Conservation (phyloP, 441 rosid species). For the Euphorbia schlechtendalii region DNA sequence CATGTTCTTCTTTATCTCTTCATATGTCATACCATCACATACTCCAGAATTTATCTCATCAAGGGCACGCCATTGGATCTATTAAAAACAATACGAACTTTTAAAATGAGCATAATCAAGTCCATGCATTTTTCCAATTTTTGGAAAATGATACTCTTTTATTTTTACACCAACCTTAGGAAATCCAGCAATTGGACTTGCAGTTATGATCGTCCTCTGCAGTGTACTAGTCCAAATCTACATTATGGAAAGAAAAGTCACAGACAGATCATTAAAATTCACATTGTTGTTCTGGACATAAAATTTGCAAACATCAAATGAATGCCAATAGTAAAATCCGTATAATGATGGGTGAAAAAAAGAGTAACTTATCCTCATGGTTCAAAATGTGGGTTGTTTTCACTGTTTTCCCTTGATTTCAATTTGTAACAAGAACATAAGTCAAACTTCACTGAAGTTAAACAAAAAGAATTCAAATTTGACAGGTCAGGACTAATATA, state of each 20-base stretch:
- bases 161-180: conserved; percentile 69
- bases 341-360: background rate
- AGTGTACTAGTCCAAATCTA: conserved; percentile 99
- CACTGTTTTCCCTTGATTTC: background rate
- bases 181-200: conserved; percentile 81
- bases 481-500: background rate
- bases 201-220: conserved; percentile 85
- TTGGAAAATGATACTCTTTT: conserved; percentile 6
- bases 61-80: conserved; percentile 99
- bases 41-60: conserved; percentile 99
- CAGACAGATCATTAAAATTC: background rate
- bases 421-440: background rate
- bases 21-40: conserved; percentile 99
- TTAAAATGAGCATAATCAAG: background rate
- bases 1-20: conserved; percentile 91
- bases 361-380: background rate
- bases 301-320: background rate
- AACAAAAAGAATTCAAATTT: background rate
- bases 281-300: background rate
- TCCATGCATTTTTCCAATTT: background rate
- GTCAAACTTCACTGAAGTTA: background rate
- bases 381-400: background rate
- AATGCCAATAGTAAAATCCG: background rate
- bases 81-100: conserved; percentile 1
- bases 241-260: conserved; percentile 10